These are phyloP conservation scores for Zygoascus flipseniorum DNA, from an alignment of 805 yeast genomes.

Conservation along the genomic window DNA sequence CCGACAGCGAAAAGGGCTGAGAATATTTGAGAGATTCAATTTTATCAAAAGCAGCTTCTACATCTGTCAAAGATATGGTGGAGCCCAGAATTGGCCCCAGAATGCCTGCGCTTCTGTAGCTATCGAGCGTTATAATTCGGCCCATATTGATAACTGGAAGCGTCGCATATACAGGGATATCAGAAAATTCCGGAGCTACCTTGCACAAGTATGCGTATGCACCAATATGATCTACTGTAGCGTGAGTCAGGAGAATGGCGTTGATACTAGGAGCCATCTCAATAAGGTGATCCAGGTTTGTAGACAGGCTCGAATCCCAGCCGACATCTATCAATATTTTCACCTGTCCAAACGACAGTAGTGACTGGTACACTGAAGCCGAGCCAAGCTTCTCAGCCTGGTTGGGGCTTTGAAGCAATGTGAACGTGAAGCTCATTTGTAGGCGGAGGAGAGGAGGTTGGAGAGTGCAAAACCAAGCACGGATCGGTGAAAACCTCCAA, in stretches of 20 bases:
- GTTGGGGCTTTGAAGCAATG: not conserved
- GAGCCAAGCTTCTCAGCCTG: not conserved
- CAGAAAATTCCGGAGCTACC: conserved; percentile 45
- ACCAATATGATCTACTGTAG: conserved; percentile 70
- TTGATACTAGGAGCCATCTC: conserved; percentile 31
- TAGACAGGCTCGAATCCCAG: conserved; percentile 28
- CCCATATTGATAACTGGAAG: conserved; percentile 87
- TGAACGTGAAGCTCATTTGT: conserved; percentile 26
- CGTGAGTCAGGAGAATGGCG: conserved; percentile 74
- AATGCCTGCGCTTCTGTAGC: conserved; percentile 62
- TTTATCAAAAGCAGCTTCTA: conserved; percentile 72
- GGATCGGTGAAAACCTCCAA: not conserved
- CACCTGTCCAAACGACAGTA: conserved; percentile 27
- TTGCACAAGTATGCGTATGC: conserved; percentile 63
- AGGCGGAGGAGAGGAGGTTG: not conserved
- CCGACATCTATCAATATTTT: conserved; percentile 32
- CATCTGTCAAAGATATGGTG: conserved; percentile 55
- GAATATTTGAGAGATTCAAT: conserved; percentile 65
- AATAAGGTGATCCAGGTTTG: conserved; percentile 13
- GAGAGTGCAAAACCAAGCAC: not conserved
- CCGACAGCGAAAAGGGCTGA: conserved; percentile 60
- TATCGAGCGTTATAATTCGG: conserved; percentile 74
- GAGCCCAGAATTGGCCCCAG: conserved; percentile 58
- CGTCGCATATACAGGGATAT: conserved; percentile 76
- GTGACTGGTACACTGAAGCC: conserved; percentile 18